Percentiles rank a stretch among this genome's conserved stretches.
phyloP scores from a whole-genome alignment of 306 rosid genomes.

The Crotalaria pallida region DNA sequence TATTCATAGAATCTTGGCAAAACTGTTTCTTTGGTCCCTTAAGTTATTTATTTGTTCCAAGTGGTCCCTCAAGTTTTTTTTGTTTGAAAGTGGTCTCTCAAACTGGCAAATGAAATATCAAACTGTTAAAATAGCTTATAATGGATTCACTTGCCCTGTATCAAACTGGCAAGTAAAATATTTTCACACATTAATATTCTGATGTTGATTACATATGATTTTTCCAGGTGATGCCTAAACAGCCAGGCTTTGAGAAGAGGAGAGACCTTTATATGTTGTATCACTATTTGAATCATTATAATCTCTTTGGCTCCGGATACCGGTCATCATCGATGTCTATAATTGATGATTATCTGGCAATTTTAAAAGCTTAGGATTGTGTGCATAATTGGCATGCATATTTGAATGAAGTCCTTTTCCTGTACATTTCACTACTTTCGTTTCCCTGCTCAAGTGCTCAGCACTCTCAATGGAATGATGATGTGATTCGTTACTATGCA shows the following conservation, averaged over 20 bases:
- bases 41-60: too few species aligned
- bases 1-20: neutral
- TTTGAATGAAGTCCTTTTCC: constrained; percentile 4
- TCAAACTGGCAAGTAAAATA: constrained; percentile 1
- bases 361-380: constrained; percentile 47
- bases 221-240: constrained; percentile 84
- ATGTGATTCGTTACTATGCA: constrained; percentile 1
- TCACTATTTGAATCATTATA: constrained; percentile 90
- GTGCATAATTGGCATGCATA: neutral
- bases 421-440: neutral
- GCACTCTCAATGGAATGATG: neutral
- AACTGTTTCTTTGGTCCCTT: too few species aligned
- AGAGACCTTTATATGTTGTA: constrained; percentile 80
- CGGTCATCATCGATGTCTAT: constrained; percentile 84
- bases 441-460: neutral
- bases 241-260: constrained; percentile 81
- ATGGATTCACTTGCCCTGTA: neutral
- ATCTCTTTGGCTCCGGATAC: constrained; percentile 93
- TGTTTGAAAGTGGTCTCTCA: too few species aligned
- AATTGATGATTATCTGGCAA: constrained; percentile 68
- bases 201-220: constrained; percentile 4
- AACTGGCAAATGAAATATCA: too few species aligned
- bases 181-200: constrained; percentile 4
- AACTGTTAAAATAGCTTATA: neutral
- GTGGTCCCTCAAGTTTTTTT: too few species aligned